Conservation (phyloP, 805 yeast species). For the Spathaspora sp. region DNA sequence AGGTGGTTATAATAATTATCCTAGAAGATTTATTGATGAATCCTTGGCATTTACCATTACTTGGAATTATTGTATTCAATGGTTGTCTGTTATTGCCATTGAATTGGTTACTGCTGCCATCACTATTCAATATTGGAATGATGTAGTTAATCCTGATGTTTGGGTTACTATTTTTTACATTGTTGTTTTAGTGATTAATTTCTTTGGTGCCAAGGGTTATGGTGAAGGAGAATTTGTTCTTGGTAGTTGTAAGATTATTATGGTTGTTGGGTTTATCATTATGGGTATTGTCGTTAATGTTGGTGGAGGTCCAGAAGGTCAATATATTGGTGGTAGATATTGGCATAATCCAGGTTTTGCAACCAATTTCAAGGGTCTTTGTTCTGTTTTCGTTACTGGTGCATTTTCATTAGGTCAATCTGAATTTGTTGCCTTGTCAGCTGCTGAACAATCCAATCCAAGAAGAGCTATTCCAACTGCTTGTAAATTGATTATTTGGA, state of each 20-base stretch:
- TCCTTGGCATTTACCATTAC: constrained; percentile 58
- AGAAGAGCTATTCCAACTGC: constrained; percentile 37
- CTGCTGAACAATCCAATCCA: constrained; percentile 38
- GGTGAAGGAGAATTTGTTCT: constrained; percentile 42
- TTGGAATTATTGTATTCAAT: constrained; percentile 61
- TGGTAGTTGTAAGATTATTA: constrained; percentile 33
- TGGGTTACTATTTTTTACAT: constrained; percentile 52
- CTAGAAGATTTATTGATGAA: constrained; percentile 51
- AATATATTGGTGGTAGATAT: constrained; percentile 39
- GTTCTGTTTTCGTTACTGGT: constrained; percentile 36
- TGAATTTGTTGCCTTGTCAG: constrained; percentile 37
- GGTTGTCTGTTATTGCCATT: constrained; percentile 59
- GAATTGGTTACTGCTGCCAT: constrained; percentile 64
- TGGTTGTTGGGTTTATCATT: constrained; percentile 37
- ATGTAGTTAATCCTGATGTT: constrained; percentile 48
- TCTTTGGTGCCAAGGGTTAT: constrained; percentile 45
- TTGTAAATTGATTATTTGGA: constrained; percentile 38
- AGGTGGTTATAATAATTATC: constrained; percentile 63
- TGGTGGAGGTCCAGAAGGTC: constrained; percentile 32
- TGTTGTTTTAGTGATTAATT: constrained; percentile 42
- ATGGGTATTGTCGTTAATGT: constrained; percentile 38
- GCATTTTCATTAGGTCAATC: constrained; percentile 40
- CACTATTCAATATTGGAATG: constrained; percentile 56
- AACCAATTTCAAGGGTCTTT: constrained; percentile 37
- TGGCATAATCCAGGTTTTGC: constrained; percentile 39